These are phyloP conservation scores for Aspergillus arachidicola DNA, from an alignment of 2,329 filamentous ascomycete genomes.

Conservation along the genomic window DNA sequence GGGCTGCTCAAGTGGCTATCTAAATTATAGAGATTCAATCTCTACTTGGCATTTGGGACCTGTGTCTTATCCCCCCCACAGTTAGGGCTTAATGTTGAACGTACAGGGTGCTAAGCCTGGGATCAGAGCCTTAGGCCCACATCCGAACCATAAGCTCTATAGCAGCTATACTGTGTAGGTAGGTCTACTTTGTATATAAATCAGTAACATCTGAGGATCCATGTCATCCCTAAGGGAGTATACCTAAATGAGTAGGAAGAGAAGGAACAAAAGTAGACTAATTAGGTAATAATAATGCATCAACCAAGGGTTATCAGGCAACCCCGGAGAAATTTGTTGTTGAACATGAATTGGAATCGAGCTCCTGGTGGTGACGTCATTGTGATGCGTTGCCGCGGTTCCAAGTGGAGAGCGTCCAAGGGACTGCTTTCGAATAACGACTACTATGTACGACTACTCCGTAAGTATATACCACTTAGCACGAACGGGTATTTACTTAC, in stretches of 20 bases:
- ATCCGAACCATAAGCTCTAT: too few species aligned
- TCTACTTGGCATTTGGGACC: too few species aligned
- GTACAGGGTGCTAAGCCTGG: not conserved
- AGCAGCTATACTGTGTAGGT: not conserved
- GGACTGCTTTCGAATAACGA: not conserved
- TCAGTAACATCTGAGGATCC: too few species aligned
- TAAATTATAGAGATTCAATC: too few species aligned
- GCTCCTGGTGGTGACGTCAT: not conserved
- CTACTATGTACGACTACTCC: not conserved
- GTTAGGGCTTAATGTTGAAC: too few species aligned
- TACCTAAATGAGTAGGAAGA: too few species aligned
- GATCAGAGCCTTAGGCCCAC: not conserved
- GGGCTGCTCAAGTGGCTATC: too few species aligned
- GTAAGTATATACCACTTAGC: not conserved
- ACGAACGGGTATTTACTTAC: not conserved
- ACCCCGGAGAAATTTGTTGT: too few species aligned
- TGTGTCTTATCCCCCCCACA: too few species aligned
- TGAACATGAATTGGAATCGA: not conserved
- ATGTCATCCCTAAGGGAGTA: too few species aligned
- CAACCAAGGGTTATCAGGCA: too few species aligned
- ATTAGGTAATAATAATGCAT: not conserved
- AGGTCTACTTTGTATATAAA: too few species aligned
- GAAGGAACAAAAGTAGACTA: not conserved
- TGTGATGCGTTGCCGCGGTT: not conserved
- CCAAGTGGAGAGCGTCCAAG: not conserved